These are phyloP conservation scores for Amanita fuliginea DNA, from an alignment of 768 basidiomycete genomes.

Conservation along the genomic window DNA sequence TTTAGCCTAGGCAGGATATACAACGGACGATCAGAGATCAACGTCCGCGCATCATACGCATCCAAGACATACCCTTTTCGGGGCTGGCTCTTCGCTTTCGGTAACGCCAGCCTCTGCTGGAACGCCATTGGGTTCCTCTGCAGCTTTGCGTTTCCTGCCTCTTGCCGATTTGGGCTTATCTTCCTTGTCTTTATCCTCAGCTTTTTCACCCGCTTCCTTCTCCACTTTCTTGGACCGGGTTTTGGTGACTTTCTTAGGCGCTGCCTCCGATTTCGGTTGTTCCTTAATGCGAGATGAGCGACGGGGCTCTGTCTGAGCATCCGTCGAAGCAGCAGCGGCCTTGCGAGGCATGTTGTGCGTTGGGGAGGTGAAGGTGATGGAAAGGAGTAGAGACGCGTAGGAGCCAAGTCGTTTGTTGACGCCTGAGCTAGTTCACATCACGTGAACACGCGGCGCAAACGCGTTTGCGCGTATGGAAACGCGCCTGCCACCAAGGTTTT, in stretches of 20 bases:
- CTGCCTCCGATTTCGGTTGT: conserved; percentile 41
- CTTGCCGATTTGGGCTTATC: conserved; percentile 44
- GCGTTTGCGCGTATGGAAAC: background rate
- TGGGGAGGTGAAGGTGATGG: conserved; percentile 10
- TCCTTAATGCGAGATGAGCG: conserved; percentile 72
- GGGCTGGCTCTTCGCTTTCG: conserved; percentile 30
- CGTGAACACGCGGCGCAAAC: conserved; percentile 14
- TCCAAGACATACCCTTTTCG: conserved; percentile 45
- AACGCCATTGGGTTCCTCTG: conserved; percentile 28
- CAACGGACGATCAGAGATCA: conserved; percentile 9
- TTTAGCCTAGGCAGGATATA: conserved; percentile 26
- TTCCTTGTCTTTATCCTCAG: conserved; percentile 28
- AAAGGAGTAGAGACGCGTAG: conserved; percentile 15
- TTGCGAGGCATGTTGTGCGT: conserved; percentile 54
- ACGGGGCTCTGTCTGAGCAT: conserved; percentile 40
- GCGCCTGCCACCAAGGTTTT: no score
- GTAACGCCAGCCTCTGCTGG: conserved; percentile 17
- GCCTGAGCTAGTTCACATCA: conserved; percentile 12
- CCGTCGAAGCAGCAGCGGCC: conserved; percentile 35
- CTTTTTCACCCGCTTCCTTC: conserved; percentile 19
- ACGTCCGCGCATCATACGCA: conserved; percentile 3
- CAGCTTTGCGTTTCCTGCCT: conserved; percentile 33
- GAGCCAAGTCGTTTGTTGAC: conserved; percentile 15
- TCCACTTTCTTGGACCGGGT: conserved; percentile 46
- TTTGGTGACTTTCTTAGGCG: conserved; percentile 53